Percentiles rank a stretch among this genome's conserved stretches.
Evolutionary conservation across 768 basidiomycete species (phyloP).

Genomic region (Amanita pseudoporphyria): DNA sequence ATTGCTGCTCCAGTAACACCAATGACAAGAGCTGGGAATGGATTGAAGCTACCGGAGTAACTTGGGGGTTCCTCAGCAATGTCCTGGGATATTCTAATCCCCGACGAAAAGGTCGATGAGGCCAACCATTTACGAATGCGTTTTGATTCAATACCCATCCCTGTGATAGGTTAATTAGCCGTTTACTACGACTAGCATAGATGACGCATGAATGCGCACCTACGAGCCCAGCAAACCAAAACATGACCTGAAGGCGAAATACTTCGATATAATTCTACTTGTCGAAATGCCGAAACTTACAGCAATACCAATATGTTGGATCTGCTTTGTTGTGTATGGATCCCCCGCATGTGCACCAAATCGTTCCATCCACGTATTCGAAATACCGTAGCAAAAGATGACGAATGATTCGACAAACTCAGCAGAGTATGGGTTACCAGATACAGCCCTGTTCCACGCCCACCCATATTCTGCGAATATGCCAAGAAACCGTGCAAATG

Average conservation of each 20-base stretch:
- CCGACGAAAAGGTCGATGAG: conserved; percentile 33
- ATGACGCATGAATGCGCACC: conserved; percentile 27
- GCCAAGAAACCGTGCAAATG: conserved; percentile 93
- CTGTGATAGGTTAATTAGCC: conserved; percentile 9
- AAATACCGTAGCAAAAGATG: conserved; percentile 82
- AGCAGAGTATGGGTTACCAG: conserved; percentile 42
- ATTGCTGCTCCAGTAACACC: conserved; percentile 92
- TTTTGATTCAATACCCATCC: conserved; percentile 82
- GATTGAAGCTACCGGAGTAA: conserved; percentile 76
- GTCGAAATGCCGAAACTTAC: conserved; percentile 26
- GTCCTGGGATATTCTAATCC: conserved; percentile 25
- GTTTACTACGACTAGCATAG: not conserved
- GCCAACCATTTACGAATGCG: conserved; percentile 67
- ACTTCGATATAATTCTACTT: not conserved
- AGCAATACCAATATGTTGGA: conserved; percentile 93
- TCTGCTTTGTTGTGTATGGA: conserved; percentile 83
- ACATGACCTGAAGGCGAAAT: conserved; percentile 59
- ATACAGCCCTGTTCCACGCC: conserved; percentile 84
- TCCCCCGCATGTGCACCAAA: conserved; percentile 75
- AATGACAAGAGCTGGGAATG: conserved; percentile 87
- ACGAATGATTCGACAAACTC: conserved; percentile 73
- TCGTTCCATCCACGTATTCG: conserved; percentile 97
- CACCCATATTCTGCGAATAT: conserved; percentile 81
- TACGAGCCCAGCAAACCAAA: conserved; percentile 86
- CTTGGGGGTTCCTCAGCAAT: conserved; percentile 57